Conservation (phyloP, 2,329 filamentous ascomycete species). For the Aspergillus sp. region DNA sequence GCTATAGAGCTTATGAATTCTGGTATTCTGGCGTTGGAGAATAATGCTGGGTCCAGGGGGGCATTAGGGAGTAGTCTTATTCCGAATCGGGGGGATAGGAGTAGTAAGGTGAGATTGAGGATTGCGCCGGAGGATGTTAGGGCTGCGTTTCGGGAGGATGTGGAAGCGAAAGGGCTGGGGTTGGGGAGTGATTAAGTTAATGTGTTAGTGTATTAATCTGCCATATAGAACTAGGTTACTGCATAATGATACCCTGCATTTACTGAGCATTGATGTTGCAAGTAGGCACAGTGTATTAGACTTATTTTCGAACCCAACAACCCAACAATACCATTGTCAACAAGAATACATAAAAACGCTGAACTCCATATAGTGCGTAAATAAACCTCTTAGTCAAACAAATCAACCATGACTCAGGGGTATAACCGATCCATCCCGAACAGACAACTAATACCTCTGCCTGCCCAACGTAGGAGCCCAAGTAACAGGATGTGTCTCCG, state of each 20-base stretch:
- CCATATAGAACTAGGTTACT: not conserved
- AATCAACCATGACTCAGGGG: slow-evolving; percentile 13
- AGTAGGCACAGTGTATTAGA: slow-evolving; percentile 9
- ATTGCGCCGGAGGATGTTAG: slow-evolving; percentile 88
- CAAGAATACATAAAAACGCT: slow-evolving; percentile 14
- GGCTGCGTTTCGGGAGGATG: slow-evolving; percentile 80
- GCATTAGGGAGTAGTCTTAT: slow-evolving; percentile 35
- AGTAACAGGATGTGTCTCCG: slow-evolving; percentile 81
- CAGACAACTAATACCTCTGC: slow-evolving; percentile 58
- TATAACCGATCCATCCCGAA: slow-evolving; percentile 6
- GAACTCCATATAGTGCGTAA: slow-evolving; percentile 27
- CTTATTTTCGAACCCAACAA: slow-evolving; percentile 1
- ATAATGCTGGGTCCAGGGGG: slow-evolving; percentile 21
- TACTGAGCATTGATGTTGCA: slow-evolving; percentile 1
- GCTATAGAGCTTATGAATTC: slow-evolving; percentile 79
- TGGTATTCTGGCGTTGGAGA: slow-evolving; percentile 77
- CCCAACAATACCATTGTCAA: slow-evolving; percentile 5
- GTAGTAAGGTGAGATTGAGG: slow-evolving; percentile 76
- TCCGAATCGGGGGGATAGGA: slow-evolving; percentile 67
- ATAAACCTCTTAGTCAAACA: slow-evolving; percentile 11
- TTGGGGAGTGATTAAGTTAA: slow-evolving; percentile 39
- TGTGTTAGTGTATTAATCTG: too few species aligned
- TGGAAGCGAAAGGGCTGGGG: slow-evolving; percentile 74
- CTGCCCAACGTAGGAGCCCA: slow-evolving; percentile 80
- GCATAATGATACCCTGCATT: not conserved